Percentiles rank a stretch among this genome's conserved stretches.
phyloP scores from a whole-genome alignment of 164 flowering plant genomes.

The Umbellularia californica region DNA sequence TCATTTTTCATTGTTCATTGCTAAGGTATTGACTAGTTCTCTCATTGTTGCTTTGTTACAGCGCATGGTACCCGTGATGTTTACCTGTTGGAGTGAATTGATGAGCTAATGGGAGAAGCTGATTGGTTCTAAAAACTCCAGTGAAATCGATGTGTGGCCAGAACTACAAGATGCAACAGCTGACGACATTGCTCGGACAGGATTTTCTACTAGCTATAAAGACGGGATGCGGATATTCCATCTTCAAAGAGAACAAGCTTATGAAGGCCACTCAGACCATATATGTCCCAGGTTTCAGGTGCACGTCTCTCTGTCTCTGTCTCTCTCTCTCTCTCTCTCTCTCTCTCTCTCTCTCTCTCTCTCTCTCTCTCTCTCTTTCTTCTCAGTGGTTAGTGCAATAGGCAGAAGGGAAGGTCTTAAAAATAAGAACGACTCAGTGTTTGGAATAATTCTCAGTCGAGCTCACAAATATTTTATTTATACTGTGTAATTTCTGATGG shows the following conservation, averaged over 20 bases:
- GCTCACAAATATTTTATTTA: too few species aligned
- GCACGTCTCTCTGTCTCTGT: neutral
- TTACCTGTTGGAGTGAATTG: conserved; percentile 12
- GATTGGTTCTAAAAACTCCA: neutral
- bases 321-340: neutral
- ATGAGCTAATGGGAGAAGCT: conserved; percentile 16
- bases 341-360: neutral
- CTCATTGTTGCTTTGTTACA: conserved; percentile 3
- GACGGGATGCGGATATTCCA: conserved; percentile 17
- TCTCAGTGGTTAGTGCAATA: neutral
- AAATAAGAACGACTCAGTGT: too few species aligned
- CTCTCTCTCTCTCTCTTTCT: neutral
- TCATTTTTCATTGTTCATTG: too few species aligned
- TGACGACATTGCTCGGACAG: conserved; percentile 16
- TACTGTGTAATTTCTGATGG: too few species aligned
- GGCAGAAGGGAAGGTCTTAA: too few species aligned
- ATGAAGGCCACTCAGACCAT: neutral
- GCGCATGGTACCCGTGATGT: conserved; percentile 20
- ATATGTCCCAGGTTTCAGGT: conserved; percentile 11
- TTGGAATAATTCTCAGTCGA: too few species aligned
- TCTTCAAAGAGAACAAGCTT: conserved; percentile 14
- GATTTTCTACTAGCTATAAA: conserved; percentile 17
- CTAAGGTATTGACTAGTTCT: too few species aligned
- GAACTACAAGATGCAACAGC: conserved; percentile 12
- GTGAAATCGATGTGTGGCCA: conserved; percentile 20